A percentile compares a stretch with the other conserved stretches of the same genome.
phyloP scores from a whole-genome alignment of 2,329 filamentous ascomycete genomes.

The Colletotrichum nymphaeae region DNA sequence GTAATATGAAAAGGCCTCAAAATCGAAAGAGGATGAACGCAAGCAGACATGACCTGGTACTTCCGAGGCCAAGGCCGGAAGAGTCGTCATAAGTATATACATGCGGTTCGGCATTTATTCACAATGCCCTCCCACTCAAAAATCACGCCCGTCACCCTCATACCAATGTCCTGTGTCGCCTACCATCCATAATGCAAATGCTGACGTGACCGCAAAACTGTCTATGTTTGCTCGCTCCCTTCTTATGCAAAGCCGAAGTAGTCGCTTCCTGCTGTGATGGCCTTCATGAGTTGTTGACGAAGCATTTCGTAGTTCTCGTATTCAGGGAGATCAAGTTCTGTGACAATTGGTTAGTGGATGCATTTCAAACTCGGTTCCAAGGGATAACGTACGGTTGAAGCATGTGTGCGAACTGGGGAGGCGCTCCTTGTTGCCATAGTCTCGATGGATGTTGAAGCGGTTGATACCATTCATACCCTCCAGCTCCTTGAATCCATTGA shows the following conservation, averaged over 20 bases:
- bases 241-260: conserved; percentile 95
- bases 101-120: conserved; percentile 5
- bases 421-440: conserved; percentile 96
- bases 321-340: conserved; percentile 97
- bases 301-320: conserved; percentile 96
- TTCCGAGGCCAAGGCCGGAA: not conserved
- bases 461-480: conserved; percentile 99
- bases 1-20: conserved; percentile 5
- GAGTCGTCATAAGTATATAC: conserved; percentile 30
- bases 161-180: conserved; percentile 27
- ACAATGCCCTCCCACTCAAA: conserved; percentile 19
- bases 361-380: not conserved
- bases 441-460: conserved; percentile 98
- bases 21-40: not conserved
- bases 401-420: conserved; percentile 97
- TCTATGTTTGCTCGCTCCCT: conserved; percentile 32
- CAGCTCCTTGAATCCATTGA: conserved; percentile 98
- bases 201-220: conserved; percentile 20
- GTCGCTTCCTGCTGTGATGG: conserved; percentile 97
- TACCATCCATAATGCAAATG: conserved; percentile 32
- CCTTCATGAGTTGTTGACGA: conserved; percentile 88
- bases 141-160: conserved; percentile 20
- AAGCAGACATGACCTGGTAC: not conserved
- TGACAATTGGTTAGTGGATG: conserved; percentile 10
- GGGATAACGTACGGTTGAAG: conserved; percentile 88